These are phyloP conservation scores for Chrysanthemum seticuspe DNA, from an alignment of 129 eudicot species.

Conservation along the genomic window DNA sequence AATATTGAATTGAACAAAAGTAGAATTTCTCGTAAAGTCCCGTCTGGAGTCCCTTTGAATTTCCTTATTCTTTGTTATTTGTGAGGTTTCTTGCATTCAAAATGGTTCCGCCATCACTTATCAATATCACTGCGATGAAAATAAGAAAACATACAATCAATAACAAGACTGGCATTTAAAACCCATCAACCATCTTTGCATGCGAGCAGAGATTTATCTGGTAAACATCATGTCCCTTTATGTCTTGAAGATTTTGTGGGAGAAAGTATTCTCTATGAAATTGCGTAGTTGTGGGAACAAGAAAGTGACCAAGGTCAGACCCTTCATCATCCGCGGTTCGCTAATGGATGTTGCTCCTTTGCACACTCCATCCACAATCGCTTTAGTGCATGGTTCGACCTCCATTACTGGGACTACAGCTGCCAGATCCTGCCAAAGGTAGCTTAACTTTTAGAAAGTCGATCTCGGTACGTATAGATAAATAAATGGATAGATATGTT, in stretches of 20 bases:
- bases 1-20: no score
- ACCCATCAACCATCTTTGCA: neutral
- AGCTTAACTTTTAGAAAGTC: neutral
- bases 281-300: conserved; percentile 30
- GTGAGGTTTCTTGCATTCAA: no score
- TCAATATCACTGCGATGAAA: neutral
- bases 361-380: conserved; percentile 36
- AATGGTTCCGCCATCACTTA: no score
- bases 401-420: conserved; percentile 29
- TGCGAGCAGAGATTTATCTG: neutral
- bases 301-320: conserved; percentile 23
- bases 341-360: conserved; percentile 39
- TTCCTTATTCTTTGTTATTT: no score
- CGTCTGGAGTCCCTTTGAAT: no score
- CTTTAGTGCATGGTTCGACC: conserved; percentile 31
- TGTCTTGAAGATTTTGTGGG: neutral
- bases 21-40: no score
- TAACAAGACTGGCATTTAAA: neutral
- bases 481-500: neutral
- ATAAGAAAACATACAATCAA: neutral
- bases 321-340: conserved; percentile 28
- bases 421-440: conserved; percentile 11
- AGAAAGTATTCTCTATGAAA: neutral
- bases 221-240: neutral
- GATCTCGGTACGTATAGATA: neutral